Evolutionary conservation across 2,329 filamentous ascomycete species (phyloP).

Genomic region (Clarireedia paspali): DNA sequence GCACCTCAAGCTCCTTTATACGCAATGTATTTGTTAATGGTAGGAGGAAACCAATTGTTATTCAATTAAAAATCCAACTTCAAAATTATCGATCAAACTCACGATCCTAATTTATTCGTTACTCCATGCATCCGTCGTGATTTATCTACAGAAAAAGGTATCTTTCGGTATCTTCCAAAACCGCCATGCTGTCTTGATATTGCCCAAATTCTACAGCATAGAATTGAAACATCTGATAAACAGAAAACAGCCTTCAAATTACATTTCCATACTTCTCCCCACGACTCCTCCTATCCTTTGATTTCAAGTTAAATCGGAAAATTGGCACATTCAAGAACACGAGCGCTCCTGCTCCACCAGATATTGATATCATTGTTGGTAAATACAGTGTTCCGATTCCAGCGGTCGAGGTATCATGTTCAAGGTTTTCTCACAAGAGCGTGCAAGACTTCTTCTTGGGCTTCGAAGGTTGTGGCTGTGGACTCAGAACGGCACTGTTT

Average conservation of each 20-base stretch:
- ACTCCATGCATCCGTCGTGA: constrained; percentile 12
- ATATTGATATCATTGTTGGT: neutral
- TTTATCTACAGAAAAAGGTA: constrained; percentile 22
- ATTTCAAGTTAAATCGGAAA: neutral
- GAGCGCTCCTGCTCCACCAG: neutral
- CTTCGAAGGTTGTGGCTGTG: constrained; percentile 49
- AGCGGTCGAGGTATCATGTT: no score
- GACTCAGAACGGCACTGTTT: constrained; percentile 62
- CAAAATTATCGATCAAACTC: neutral
- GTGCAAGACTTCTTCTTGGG: constrained; percentile 55
- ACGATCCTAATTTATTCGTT: constrained; percentile 11
- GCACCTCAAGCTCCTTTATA: neutral
- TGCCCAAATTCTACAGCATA: constrained; percentile 9
- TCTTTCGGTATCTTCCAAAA: constrained; percentile 13
- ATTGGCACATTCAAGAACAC: neutral
- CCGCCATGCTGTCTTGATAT: neutral
- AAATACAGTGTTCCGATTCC: no score
- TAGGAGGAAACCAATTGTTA: neutral
- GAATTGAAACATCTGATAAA: constrained; percentile 4
- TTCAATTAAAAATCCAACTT: neutral
- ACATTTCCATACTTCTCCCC: neutral
- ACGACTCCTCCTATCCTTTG: neutral
- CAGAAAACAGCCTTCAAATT: constrained; percentile 5
- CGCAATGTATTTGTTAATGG: neutral
- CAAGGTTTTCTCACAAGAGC: constrained; percentile 45